phyloP scores from a whole-genome alignment of 176 grass and related monocot species.

The Bolboschoenus planiculmis region DNA sequence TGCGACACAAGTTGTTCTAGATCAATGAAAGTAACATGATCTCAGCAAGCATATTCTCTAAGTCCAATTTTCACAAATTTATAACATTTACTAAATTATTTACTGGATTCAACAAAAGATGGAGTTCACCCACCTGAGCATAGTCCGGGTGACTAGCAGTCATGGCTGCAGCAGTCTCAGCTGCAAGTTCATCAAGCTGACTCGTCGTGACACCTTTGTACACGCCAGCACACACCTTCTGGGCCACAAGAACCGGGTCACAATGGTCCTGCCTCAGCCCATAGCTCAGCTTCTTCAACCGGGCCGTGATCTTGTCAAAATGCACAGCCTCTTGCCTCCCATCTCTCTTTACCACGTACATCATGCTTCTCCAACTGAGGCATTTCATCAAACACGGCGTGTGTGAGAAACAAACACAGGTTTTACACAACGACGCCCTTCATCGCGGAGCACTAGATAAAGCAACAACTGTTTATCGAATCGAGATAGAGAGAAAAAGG shows the following conservation, averaged over 20 bases:
- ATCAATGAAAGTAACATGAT: neutral
- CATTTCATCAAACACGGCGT: conserved; percentile 48
- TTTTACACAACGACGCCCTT: neutral
- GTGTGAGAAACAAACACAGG: neutral
- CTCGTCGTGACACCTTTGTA: conserved; percentile 97
- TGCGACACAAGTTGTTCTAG: neutral
- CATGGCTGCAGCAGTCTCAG: conserved; percentile 82
- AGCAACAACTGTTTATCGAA: neutral
- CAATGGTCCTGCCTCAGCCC: conserved; percentile 99
- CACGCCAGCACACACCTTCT: conserved; percentile 85
- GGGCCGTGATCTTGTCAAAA: conserved; percentile 98
- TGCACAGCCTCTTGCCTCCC: conserved; percentile 78
- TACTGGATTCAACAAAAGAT: neutral
- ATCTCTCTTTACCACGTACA: conserved; percentile 97
- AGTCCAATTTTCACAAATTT: neutral
- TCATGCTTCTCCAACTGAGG: conserved; percentile 19
- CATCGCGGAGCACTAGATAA: neutral
- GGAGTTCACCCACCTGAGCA: conserved; percentile 41
- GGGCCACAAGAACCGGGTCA: conserved; percentile 80
- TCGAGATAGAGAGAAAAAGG: neutral
- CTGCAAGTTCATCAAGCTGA: conserved; percentile 94
- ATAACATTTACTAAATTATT: neutral
- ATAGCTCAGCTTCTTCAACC: conserved; percentile 95
- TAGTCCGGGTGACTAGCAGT: conserved; percentile 89
- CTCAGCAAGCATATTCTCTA: neutral